phyloP scores from a whole-genome alignment of 768 basidiomycete species.

The Kwoniella sp. region DNA sequence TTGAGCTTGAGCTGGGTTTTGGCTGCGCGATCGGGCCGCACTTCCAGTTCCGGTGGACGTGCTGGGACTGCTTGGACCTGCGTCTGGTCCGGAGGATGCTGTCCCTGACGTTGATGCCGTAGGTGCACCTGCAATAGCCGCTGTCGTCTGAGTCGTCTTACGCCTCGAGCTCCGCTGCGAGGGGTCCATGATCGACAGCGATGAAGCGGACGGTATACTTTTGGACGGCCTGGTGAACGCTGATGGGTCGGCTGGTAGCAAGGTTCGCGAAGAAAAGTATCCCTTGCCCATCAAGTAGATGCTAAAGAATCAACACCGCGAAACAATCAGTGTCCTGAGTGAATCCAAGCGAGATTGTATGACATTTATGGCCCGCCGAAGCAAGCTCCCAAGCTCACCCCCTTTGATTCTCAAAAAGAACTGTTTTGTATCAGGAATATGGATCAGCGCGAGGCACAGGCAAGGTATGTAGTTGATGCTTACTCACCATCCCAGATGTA shows the following conservation, averaged over 20 bases:
- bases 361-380: background rate
- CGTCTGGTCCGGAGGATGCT: background rate
- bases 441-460: too few relatives aligned
- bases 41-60: background rate
- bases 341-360: too few relatives aligned
- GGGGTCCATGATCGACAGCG: conserved; percentile 14
- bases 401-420: conserved; percentile 51
- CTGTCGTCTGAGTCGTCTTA: background rate
- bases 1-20: background rate
- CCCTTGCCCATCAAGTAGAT: conserved; percentile 48
- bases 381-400: conserved; percentile 36
- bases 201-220: conserved; percentile 38
- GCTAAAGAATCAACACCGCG: too few relatives aligned
- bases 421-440: too few relatives aligned
- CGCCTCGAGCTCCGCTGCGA: background rate
- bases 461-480: background rate
- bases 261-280: conserved; percentile 39
- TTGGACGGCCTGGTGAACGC: conserved; percentile 41
- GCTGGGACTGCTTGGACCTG: background rate
- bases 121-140: background rate
- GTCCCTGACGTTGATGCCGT: background rate
- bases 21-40: too few relatives aligned
- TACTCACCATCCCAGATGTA: conserved; percentile 52
- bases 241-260: conserved; percentile 48
- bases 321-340: too few relatives aligned